Conservation (phyloP, 805 yeast genomes). For the Saturnispora quitensis region DNA sequence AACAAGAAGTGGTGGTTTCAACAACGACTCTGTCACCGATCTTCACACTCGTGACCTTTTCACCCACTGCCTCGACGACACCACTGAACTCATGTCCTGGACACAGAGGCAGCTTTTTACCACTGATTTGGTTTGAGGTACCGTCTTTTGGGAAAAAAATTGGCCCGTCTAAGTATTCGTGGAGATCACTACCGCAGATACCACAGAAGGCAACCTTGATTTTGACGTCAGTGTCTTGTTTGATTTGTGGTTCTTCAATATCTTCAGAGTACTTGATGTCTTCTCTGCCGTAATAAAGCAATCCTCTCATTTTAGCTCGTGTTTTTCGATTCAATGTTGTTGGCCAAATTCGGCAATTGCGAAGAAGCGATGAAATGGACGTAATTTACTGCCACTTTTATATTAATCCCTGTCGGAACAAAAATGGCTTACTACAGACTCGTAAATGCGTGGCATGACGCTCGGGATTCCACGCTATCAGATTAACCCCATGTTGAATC, state of each 20-base stretch:
- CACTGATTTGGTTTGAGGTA: conserved; percentile 30
- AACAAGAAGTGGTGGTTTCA: conserved; percentile 50
- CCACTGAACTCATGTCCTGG: conserved; percentile 32
- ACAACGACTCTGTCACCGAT: conserved; percentile 54
- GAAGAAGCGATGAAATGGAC: neutral
- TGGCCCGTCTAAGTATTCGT: conserved; percentile 50
- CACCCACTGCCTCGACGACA: conserved; percentile 33
- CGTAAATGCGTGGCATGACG: neutral
- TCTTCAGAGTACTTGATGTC: conserved; percentile 34
- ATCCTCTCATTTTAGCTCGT: conserved; percentile 34
- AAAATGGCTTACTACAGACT: neutral
- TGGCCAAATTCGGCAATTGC: neutral
- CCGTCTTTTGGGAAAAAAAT: conserved; percentile 36
- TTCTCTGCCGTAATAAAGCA: conserved; percentile 38
- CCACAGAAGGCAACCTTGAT: conserved; percentile 40
- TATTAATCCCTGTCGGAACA: neutral
- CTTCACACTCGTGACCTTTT: conserved; percentile 33
- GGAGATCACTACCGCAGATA: conserved; percentile 56
- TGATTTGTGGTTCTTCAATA: conserved; percentile 20
- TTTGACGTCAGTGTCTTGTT: conserved; percentile 23
- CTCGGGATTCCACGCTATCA: neutral
- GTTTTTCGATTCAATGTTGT: neutral
- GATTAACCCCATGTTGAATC: neutral
- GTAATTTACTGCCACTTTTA: neutral
- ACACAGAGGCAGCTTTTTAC: conserved; percentile 26